Base-by-base conservation (phyloP, 192 early-diverging fungal genomes). In the Backusella tuberculispora region DNA sequence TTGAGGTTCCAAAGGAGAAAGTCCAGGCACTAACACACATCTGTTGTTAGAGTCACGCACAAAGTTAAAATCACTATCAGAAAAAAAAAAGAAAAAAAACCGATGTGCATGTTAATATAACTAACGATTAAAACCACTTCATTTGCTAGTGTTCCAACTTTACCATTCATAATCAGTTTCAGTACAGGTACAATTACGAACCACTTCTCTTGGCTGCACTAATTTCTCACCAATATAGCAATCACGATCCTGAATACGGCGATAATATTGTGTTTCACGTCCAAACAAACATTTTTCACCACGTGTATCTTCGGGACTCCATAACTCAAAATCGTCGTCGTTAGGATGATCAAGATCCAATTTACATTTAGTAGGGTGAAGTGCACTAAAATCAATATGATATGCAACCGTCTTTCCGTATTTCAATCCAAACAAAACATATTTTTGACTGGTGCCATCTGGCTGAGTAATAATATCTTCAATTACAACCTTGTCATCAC, bases 111-210 rank as follows among this genome's bases (percentile, higher is more conserved):
- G 24, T 64, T 37, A 37, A 64, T 37, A 64, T 17, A 37, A 14
- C 1, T 64, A 13, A 41, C 40, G 21, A 43, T 40, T 9, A 13
- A 43, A 68, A 43, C 37, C 17, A 43, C 21, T 8, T 13, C 19
- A 42, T 68, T 68, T 26, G 12, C 15, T 5, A 65, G 29, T 21
- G 14, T 41, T 37, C 15, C 13, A 14, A 67, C 13, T 71, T 72
- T 74, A 73, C 82, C 97, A 99, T 86, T 97, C 95, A 81, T 89
- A 99, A 77, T 99, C 97, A 14, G 74, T 78, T 41, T 78, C 80
- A 0, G 88, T 89, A 79, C 97, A 99, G 44, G 84, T 81, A 77
- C 97, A 99, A 42, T 85, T 84, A 29, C 85, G 78, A 4, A 83
- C 78, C 3, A 87, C 84, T 42, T 84, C 81, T 26, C 85, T 84